Percentiles rank a stretch among this genome's conserved stretches.
Conservation (phyloP, 495 filamentous ascomycete genomes). For the Aspergillus affinis region DNA sequence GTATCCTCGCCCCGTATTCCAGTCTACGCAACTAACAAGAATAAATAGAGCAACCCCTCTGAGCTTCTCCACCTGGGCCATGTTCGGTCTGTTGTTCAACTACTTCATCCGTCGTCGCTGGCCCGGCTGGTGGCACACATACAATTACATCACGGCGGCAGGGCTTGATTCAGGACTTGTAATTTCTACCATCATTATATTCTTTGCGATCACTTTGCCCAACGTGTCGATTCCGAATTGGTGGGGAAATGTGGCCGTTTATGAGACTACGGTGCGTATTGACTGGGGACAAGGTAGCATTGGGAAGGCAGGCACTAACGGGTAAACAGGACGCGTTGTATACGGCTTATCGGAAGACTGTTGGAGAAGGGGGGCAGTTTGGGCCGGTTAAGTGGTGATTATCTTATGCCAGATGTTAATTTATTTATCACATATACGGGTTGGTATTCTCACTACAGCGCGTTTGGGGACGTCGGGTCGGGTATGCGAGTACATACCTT, state of each 20-base stretch:
- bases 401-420: too few species aligned
- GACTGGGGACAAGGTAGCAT: slow-evolving; percentile 56
- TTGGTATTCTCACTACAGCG: too few species aligned
- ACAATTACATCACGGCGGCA: slow-evolving; percentile 75
- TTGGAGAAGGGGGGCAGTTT: not conserved
- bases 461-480: too few species aligned
- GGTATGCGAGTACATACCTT: too few species aligned
- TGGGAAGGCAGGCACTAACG: slow-evolving; percentile 16
- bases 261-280: slow-evolving; percentile 44
- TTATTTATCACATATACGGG: too few species aligned
- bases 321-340: not conserved
- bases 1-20: not conserved
- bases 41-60: slow-evolving; percentile 36
- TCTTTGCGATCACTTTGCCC: slow-evolving; percentile 62
- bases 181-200: slow-evolving; percentile 66
- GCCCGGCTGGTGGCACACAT: slow-evolving; percentile 73
- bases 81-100: slow-evolving; percentile 66
- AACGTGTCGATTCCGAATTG: slow-evolving; percentile 54
- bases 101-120: slow-evolving; percentile 60
- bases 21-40: not conserved
- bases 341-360: not conserved
- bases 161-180: slow-evolving; percentile 68
- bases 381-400: not conserved
- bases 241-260: slow-evolving; percentile 61
- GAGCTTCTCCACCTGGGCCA: slow-evolving; percentile 63